These are phyloP conservation scores for Apiotrichum montevideense DNA, from an alignment of 1,284 basidiomycete genomes.

Conservation along the genomic window DNA sequence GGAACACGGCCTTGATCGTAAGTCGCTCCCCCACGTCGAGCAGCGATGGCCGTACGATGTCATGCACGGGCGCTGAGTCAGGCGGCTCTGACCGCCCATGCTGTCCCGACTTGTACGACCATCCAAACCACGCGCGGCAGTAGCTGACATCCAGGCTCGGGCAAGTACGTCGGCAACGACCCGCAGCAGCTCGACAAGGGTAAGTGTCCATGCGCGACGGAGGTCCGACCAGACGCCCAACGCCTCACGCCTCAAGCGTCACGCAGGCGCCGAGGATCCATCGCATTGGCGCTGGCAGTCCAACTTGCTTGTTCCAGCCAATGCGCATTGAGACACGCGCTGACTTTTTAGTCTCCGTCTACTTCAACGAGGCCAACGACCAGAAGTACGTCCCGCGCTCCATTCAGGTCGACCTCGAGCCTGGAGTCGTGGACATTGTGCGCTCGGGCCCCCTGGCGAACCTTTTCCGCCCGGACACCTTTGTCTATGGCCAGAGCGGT, in stretches of 20 bases:
- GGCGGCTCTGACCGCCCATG: too few relatives aligned
- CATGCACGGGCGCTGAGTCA: too few relatives aligned
- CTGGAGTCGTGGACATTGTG: slow-evolving; percentile 72
- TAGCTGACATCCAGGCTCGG: slow-evolving; percentile 21
- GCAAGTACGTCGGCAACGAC: slow-evolving; percentile 41
- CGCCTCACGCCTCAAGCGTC: too few relatives aligned
- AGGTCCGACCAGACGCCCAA: neutral
- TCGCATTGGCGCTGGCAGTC: too few relatives aligned
- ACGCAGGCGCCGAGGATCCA: too few relatives aligned
- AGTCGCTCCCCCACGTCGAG: slow-evolving; percentile 7
- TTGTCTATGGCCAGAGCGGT: slow-evolving; percentile 62
- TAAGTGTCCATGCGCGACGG: slow-evolving; percentile 6
- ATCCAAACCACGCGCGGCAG: neutral
- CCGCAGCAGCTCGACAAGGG: slow-evolving; percentile 36
- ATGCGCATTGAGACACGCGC: neutral
- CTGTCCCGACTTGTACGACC: too few relatives aligned
- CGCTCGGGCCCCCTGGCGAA: slow-evolving; percentile 52
- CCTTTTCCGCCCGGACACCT: slow-evolving; percentile 86
- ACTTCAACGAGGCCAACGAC: slow-evolving; percentile 46
- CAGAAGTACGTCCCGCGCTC: slow-evolving; percentile 79
- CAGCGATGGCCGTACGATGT: too few relatives aligned
- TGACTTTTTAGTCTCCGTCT: slow-evolving; percentile 36
- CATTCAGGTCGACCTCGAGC: slow-evolving; percentile 83
- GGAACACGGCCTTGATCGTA: slow-evolving; percentile 42
- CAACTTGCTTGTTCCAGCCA: too few relatives aligned